phyloP scores from a whole-genome alignment of 1,139 yeast genomes.

The Yamadazyma trypodendri region DNA sequence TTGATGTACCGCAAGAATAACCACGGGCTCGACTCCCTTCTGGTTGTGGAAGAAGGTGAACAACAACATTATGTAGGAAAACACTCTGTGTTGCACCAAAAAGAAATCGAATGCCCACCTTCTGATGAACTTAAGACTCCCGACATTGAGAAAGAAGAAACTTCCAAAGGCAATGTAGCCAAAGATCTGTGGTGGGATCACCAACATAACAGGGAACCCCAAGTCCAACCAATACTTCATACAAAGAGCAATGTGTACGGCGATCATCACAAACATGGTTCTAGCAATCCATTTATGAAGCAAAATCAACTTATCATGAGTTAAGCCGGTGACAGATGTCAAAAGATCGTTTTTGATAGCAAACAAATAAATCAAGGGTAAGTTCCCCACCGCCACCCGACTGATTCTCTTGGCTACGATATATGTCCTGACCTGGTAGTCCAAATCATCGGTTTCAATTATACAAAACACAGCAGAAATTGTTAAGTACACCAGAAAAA shows the following conservation, averaged over 20 bases:
- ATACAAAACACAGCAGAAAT: constrained; percentile 28
- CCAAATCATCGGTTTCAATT: constrained; percentile 34
- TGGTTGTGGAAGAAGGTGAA: constrained; percentile 43
- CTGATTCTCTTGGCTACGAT: constrained; percentile 45
- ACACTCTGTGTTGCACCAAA: constrained; percentile 42
- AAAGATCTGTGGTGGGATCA: constrained; percentile 51
- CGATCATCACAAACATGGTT: constrained; percentile 36
- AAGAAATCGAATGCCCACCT: constrained; percentile 44
- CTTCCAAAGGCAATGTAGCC: constrained; percentile 47
- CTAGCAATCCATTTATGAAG: constrained; percentile 49
- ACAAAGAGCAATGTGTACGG: constrained; percentile 34
- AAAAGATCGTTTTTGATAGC: constrained; percentile 42
- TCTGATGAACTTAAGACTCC: constrained; percentile 37
- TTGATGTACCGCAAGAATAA: constrained; percentile 43
- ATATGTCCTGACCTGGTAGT: constrained; percentile 38
- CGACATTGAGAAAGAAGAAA: constrained; percentile 37
- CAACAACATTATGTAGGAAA: constrained; percentile 44
- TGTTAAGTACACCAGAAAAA: constrained; percentile 26
- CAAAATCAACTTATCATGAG: constrained; percentile 37
- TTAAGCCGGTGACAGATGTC: constrained; percentile 41
- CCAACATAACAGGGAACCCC: constrained; percentile 38
- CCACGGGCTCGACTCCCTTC: constrained; percentile 31
- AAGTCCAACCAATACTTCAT: constrained; percentile 41
- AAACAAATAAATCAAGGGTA: constrained; percentile 38
- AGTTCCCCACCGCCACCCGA: constrained; percentile 40